These are phyloP conservation scores for Linnemannia schmuckeri DNA, from an alignment of 192 early-diverging fungal genomes.

Conservation along the genomic window DNA sequence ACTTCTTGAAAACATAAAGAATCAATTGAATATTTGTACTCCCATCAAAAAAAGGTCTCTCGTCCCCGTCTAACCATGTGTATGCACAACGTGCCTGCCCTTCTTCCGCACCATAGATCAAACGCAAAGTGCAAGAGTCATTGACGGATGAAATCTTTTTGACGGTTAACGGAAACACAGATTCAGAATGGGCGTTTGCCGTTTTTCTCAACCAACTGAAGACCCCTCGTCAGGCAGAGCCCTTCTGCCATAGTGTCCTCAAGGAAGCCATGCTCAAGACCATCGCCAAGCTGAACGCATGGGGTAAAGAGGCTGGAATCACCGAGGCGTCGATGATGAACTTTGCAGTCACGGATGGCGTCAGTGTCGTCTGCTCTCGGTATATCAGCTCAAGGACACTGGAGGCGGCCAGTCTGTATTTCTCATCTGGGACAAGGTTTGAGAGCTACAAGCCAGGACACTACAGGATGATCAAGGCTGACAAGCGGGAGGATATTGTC, in stretches of 20 bases:
- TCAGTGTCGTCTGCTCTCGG: constrained; percentile 79
- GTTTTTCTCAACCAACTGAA: constrained; percentile 80
- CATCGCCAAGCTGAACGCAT: constrained; percentile 78
- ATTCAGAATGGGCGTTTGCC: constrained; percentile 87
- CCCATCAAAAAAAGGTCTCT: not conserved
- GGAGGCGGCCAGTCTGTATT: constrained; percentile 83
- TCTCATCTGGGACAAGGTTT: constrained; percentile 84
- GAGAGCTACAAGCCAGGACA: constrained; percentile 72
- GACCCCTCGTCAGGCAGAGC: constrained; percentile 56
- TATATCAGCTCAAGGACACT: constrained; percentile 77
- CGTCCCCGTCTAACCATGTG: not conserved
- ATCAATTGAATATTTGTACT: not conserved
- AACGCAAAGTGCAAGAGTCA: constrained; percentile 72
- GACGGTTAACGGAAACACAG: constrained; percentile 81
- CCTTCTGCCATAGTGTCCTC: constrained; percentile 72
- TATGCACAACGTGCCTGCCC: not conserved
- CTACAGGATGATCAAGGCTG: constrained; percentile 79
- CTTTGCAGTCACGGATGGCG: constrained; percentile 88
- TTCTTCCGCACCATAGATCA: constrained; percentile 64
- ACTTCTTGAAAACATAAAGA: not conserved
- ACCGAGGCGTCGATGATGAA: constrained; percentile 80
- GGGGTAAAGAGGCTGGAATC: constrained; percentile 75
- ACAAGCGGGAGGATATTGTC: constrained; percentile 84
- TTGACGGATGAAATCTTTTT: constrained; percentile 77
- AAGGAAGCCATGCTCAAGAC: constrained; percentile 82